Conservation (phyloP, 1,139 yeast genomes). For the Saccharomyces uvarum region DNA sequence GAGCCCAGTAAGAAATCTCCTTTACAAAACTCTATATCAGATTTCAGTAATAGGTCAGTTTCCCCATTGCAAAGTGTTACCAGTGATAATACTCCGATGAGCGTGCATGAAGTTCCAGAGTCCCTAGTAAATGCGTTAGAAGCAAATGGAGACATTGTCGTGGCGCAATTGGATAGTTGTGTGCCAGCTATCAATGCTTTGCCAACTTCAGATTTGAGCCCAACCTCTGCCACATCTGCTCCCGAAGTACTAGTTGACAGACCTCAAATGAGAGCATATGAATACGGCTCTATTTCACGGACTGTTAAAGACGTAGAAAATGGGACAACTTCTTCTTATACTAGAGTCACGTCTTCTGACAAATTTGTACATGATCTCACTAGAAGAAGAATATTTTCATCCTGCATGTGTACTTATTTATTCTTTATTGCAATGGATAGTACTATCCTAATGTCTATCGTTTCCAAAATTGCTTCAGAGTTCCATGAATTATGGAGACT, state of each 20-base stretch:
- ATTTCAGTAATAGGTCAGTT: background rate
- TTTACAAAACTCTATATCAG: background rate
- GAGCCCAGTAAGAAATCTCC: background rate
- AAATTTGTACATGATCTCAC: background rate
- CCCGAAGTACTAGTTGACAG: background rate
- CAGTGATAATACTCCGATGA: background rate
- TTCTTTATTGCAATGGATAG: slow-evolving; percentile 57
- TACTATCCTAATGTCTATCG: slow-evolving; percentile 53
- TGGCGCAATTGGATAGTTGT: background rate
- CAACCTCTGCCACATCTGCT: background rate
- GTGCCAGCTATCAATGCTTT: background rate
- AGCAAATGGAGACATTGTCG: background rate
- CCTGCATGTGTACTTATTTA: slow-evolving; percentile 11
- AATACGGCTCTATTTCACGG: background rate
- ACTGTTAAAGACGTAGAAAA: background rate
- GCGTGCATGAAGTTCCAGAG: background rate
- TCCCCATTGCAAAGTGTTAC: background rate
- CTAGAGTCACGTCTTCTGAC: background rate
- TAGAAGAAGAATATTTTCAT: background rate
- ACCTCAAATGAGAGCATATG: background rate
- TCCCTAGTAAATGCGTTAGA: background rate
- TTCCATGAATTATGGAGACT: slow-evolving; percentile 46
- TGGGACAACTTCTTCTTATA: background rate
- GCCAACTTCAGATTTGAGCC: too few relatives aligned
- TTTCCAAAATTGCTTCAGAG: slow-evolving; percentile 57